Evolutionary conservation across 257 asterid genomes (phyloP), one percentile per base, ranked within the genome.

Genomic region (Dorcoceras hygrometricum): DNA sequence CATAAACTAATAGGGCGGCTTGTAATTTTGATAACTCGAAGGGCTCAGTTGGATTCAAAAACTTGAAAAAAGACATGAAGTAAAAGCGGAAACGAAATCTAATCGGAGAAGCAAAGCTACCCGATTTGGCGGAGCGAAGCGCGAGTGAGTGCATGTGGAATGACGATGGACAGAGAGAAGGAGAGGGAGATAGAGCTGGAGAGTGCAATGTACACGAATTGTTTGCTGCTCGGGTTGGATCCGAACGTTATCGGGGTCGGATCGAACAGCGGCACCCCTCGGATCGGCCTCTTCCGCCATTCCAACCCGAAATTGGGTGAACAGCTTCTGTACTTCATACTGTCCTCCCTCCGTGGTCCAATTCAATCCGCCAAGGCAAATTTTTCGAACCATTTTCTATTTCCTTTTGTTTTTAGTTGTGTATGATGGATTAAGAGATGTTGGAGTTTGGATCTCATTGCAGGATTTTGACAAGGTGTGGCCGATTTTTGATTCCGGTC

Each of bases 171-270:
- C 81, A 82, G 98, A 57, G 99, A 94, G 78, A 94, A 94, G 92
- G 99, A 94, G 82, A 81, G 99, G 74, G 99, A 94, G 79, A 87
- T 90, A 29, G 99, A 94, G 87, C 91, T 94, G 61, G 99, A 94
- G 87, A 94, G 95, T 76, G 98, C 99, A 87, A 90, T 94, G 99
- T 89, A 94, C 89, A 94, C 98, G n/a, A 94, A 90, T 82, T 94
- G 99, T 77, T 82, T 94, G 95, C 67, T 94, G 66, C 87, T 94
- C 48, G 98, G 98, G 20, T 70, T 94, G 86, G 99, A 94, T 94
- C 99, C 98, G 80, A 79, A 77, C 63, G 70, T 90, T 71, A 89
- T 90, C 68, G 99, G 97, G 26, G 77, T 87, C 80, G 98, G 96
- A 55, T 82, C 96, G 28, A 87, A 80, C 84, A 93, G 70, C 77